Percentiles rank a stretch among this genome's conserved stretches.
phyloP scores from a whole-genome alignment of 2,329 filamentous ascomycete genomes.

The Diaporthe ilicicola region DNA sequence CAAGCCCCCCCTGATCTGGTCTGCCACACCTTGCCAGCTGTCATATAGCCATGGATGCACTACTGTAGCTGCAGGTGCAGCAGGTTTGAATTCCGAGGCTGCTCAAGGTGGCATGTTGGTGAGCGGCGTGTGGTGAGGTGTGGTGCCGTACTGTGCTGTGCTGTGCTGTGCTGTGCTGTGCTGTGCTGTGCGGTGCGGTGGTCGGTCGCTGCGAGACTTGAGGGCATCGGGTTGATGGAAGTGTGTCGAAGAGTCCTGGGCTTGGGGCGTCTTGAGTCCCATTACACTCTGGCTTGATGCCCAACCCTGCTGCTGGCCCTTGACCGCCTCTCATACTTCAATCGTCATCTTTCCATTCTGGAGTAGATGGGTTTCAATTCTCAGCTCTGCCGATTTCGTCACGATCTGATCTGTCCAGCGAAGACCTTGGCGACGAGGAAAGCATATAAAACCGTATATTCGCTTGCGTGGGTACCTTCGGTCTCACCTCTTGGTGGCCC shows the following conservation, averaged over 20 bases:
- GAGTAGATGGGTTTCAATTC: background rate
- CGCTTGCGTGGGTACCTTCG: slow-evolving; percentile 5
- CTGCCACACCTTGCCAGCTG: slow-evolving; percentile 26
- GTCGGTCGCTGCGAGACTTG: slow-evolving; percentile 21
- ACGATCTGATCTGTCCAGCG: slow-evolving; percentile 15
- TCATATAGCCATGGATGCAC: slow-evolving; percentile 28
- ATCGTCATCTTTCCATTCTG: slow-evolving; percentile 26
- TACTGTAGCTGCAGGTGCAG: slow-evolving; percentile 23
- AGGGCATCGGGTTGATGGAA: slow-evolving; percentile 14
- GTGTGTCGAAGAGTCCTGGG: background rate
- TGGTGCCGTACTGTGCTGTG: background rate
- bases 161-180: background rate
- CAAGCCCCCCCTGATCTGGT: slow-evolving; percentile 17
- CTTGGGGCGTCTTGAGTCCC: slow-evolving; percentile 1
- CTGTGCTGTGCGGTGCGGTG: background rate
- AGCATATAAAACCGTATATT: slow-evolving; percentile 8
- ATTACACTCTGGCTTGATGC: slow-evolving; percentile 27
- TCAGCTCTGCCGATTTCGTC: slow-evolving; percentile 26
- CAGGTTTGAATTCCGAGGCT: slow-evolving; percentile 21
- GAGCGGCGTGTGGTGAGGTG: background rate
- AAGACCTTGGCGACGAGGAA: background rate
- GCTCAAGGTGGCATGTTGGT: slow-evolving; percentile 20
- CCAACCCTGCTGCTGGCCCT: slow-evolving; percentile 25
- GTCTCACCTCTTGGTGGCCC: slow-evolving; percentile 13
- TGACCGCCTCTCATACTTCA: slow-evolving; percentile 23